These are phyloP conservation scores for Botrytis byssoidea DNA, from an alignment of 2,329 filamentous ascomycete species.

Conservation along the genomic window DNA sequence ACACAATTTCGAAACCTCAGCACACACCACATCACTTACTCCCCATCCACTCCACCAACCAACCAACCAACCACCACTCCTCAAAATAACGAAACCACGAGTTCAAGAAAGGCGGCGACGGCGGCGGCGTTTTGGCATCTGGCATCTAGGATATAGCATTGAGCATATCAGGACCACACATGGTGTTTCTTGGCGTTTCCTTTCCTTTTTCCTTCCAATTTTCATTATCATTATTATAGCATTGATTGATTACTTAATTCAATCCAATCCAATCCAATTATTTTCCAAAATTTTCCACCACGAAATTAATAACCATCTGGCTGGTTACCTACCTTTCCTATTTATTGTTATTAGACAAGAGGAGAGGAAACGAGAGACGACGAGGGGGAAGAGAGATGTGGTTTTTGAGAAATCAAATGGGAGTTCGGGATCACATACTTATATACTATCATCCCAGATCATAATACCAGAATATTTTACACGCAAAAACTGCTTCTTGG, in stretches of 20 bases:
- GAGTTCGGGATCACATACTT: background rate
- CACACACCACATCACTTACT: no score
- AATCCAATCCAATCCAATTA: background rate
- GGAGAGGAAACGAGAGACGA: no score
- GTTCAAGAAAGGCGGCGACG: background rate
- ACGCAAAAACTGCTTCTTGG: background rate
- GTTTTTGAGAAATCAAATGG: no score
- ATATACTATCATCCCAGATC: background rate
- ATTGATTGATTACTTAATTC: background rate
- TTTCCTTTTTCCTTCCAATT: background rate
- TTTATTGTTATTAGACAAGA: no score
- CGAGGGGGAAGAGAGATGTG: no score
- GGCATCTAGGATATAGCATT: background rate
- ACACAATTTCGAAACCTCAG: background rate
- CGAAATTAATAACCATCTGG: no score
- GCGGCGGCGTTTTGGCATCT: background rate
- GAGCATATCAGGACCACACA: background rate
- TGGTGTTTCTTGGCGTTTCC: background rate
- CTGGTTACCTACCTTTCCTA: no score
- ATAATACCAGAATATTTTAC: background rate
- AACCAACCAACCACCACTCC: background rate
- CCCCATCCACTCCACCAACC: no score
- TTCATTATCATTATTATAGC: background rate
- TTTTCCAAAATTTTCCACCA: no score
- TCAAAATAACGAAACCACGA: slow-evolving; percentile 9